Percentiles rank a stretch among this genome's conserved stretches.
Evolutionary conservation across 73 alveolate genomes (phyloP).

Genomic region (Uronychia setigera): DNA sequence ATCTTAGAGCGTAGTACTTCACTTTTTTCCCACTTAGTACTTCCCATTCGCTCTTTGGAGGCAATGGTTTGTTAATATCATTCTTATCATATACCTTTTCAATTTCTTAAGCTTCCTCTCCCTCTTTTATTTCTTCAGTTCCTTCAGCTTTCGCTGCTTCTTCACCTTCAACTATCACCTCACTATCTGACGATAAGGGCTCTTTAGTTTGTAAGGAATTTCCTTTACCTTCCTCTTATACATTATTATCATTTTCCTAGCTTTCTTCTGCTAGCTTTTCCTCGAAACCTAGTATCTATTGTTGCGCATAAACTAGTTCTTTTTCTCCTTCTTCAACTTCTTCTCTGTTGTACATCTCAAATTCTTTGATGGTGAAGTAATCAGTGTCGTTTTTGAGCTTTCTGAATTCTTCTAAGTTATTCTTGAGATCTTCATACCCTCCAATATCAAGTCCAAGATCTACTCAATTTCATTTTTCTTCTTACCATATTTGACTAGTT

Average conservation of each 20-base stretch:
- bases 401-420: slow-evolving; percentile 49
- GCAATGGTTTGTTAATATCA: background rate
- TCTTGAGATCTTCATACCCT: slow-evolving; percentile 53
- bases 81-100: background rate
- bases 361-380: background rate
- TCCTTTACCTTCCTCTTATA: too few relatives aligned
- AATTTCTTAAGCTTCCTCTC: background rate
- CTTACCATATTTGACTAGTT: slow-evolving; percentile 47
- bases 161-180: too few relatives aligned
- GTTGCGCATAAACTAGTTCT: too few relatives aligned
- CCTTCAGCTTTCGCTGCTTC: too few relatives aligned
- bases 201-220: too few relatives aligned
- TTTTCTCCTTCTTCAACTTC: background rate
- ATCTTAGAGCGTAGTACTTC: background rate
- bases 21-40: background rate
- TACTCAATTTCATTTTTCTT: too few relatives aligned
- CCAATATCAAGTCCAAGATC: slow-evolving; percentile 53
- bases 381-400: slow-evolving; percentile 38
- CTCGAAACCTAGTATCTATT: too few relatives aligned
- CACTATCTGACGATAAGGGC: too few relatives aligned
- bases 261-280: too few relatives aligned
- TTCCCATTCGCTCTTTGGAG: background rate
- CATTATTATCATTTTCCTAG: too few relatives aligned
- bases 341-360: background rate
- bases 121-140: background rate